Evolutionary conservation across 164 flowering plant genomes (phyloP).

Genomic region (grape (Vitis vinifera)): ASM3070453v1 NC_081814.1:3156501-3157000

Average conservation of each 20-base stretch:
- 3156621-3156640: not conserved
- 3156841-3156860: too few species aligned
- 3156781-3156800: not conserved
- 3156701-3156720: too few species aligned
- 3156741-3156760: not conserved
- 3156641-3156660: not conserved
- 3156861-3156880: too few species aligned
- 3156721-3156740: too few species aligned
- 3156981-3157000: not conserved
- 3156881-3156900: too few species aligned
- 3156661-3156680: too few species aligned
- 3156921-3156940: constrained; percentile 24
- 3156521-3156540: not conserved
- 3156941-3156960: constrained; percentile 31
- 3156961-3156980: constrained; percentile 28
- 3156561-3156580: not conserved
- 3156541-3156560: not conserved
- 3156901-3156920: too few species aligned
- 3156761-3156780: not conserved
- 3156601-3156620: not conserved
- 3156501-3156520: too few species aligned
- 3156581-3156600: not conserved
- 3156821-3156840: too few species aligned
- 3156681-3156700: too few species aligned
- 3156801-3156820: not conserved